phyloP scores from a whole-genome alignment of 768 basidiomycete species.

The Auricularia sp. region DNA sequence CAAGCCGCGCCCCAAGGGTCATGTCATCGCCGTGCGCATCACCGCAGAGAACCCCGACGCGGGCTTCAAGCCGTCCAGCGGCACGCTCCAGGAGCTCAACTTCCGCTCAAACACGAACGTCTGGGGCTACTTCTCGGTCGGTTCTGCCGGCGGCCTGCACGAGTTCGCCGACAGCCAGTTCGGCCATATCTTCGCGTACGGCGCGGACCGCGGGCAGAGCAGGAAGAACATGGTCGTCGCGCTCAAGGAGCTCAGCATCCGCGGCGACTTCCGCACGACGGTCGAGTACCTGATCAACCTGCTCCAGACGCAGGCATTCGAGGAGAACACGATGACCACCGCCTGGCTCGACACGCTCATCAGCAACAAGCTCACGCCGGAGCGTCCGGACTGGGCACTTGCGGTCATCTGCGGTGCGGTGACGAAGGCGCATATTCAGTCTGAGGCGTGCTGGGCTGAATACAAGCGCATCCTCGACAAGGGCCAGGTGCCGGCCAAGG shows the following conservation, averaged over 20 bases:
- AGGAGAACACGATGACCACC: conserved; percentile 95
- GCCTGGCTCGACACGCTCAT: conserved; percentile 98
- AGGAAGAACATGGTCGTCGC: conserved; percentile 99
- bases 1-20: conserved; percentile 93
- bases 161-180: conserved; percentile 99
- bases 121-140: conserved; percentile 99
- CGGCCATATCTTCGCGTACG: conserved; percentile 98
- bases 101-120: conserved; percentile 99
- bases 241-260: conserved; percentile 94
- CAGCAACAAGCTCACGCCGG: conserved; percentile 93
- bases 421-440: conserved; percentile 85
- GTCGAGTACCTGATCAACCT: conserved; percentile 99
- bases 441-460: conserved; percentile 81
- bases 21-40: conserved; percentile 97
- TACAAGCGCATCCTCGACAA: conserved; percentile 96
- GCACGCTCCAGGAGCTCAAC: conserved; percentile 94
- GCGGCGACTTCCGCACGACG: conserved; percentile 96
- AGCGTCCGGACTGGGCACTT: conserved; percentile 84
- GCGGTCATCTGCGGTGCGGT: conserved; percentile 96
- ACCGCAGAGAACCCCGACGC: conserved; percentile 99
- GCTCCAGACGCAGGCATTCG: conserved; percentile 89
- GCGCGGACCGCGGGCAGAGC: conserved; percentile 88
- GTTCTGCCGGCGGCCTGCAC: conserved; percentile 89
- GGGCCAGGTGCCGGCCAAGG: conserved; percentile 92
- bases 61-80: conserved; percentile 98